phyloP scores from a whole-genome alignment of 1,284 basidiomycete species.

The Taiwanofungus camphoratus region DNA sequence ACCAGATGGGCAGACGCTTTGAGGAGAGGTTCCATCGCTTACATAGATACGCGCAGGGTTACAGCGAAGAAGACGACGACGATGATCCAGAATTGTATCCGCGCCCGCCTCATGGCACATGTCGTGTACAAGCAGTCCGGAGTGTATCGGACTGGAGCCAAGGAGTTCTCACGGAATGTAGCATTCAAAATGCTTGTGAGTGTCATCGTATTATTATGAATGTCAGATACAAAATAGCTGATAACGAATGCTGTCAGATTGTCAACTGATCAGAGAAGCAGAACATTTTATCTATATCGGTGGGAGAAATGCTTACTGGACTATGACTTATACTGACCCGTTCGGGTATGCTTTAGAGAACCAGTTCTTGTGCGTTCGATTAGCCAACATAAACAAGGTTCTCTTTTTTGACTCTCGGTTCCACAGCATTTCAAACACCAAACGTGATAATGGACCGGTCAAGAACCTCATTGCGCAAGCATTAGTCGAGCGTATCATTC shows the following conservation, averaged over 20 bases:
- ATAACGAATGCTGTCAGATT: slow-evolving; percentile 42
- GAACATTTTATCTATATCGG: slow-evolving; percentile 89
- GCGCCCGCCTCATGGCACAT: slow-evolving; percentile 40
- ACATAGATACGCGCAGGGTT: slow-evolving; percentile 27
- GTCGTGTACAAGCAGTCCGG: slow-evolving; percentile 72
- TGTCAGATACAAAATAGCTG: slow-evolving; percentile 1
- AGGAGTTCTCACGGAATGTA: slow-evolving; percentile 79
- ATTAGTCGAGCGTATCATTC: slow-evolving; percentile 75
- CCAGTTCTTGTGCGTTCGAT: slow-evolving; percentile 77
- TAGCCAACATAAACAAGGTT: no score
- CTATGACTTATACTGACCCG: not conserved
- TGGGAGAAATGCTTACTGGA: slow-evolving; percentile 27
- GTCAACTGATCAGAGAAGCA: slow-evolving; percentile 77
- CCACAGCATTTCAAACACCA: slow-evolving; percentile 71
- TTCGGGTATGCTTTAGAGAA: slow-evolving; percentile 53
- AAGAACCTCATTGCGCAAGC: slow-evolving; percentile 82
- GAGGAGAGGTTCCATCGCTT: slow-evolving; percentile 49
- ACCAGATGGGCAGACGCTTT: slow-evolving; percentile 51
- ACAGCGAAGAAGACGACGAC: slow-evolving; percentile 28
- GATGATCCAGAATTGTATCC: slow-evolving; percentile 29
- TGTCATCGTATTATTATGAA: slow-evolving; percentile 19
- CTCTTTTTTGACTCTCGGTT: no score
- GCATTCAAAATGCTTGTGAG: slow-evolving; percentile 84
- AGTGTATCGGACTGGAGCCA: slow-evolving; percentile 91
- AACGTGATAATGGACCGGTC: slow-evolving; percentile 51